phyloP scores from a whole-genome alignment of 1,139 yeast species.

The Suhomyces maxii region DNA sequence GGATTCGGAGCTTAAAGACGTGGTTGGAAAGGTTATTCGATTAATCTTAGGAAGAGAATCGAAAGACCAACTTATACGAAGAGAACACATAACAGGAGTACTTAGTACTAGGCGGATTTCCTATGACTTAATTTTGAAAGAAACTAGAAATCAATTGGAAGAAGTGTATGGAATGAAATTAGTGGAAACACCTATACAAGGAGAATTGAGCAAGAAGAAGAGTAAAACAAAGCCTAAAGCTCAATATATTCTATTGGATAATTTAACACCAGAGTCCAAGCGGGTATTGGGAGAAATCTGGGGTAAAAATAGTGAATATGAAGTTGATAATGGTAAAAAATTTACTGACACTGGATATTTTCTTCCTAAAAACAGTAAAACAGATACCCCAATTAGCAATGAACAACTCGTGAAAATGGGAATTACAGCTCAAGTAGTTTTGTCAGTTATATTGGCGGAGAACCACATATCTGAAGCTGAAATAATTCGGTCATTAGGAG shows the following conservation, averaged over 20 bases:
- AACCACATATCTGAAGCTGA: conserved; percentile 34
- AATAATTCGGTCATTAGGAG: conserved; percentile 21
- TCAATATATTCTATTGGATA: conserved; percentile 22
- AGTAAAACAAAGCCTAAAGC: conserved; percentile 10
- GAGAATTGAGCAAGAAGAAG: conserved; percentile 10
- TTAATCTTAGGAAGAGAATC: conserved; percentile 26
- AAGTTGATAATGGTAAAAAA: conserved; percentile 14
- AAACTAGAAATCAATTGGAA: conserved; percentile 22
- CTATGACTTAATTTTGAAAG: conserved; percentile 20
- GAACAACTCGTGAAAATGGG: conserved; percentile 34
- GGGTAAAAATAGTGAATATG: conserved; percentile 13
- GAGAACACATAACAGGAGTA: conserved; percentile 27
- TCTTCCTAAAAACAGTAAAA: conserved; percentile 17
- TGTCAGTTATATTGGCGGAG: conserved; percentile 34
- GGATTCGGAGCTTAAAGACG: conserved; percentile 11
- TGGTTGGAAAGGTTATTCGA: conserved; percentile 23
- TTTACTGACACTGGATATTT: conserved; percentile 17
- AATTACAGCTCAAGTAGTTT: conserved; percentile 25
- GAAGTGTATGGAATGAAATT: conserved; percentile 34
- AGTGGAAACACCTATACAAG: conserved; percentile 17
- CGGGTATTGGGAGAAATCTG: conserved; percentile 19
- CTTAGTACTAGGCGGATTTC: conserved; percentile 15
- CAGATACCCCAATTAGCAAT: conserved; percentile 20
- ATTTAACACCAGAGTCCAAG: conserved; percentile 22
- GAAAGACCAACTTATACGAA: conserved; percentile 25